Evolutionary conservation across 768 basidiomycete genomes (phyloP).

Genomic region (Tubosaeta sp.): DNA sequence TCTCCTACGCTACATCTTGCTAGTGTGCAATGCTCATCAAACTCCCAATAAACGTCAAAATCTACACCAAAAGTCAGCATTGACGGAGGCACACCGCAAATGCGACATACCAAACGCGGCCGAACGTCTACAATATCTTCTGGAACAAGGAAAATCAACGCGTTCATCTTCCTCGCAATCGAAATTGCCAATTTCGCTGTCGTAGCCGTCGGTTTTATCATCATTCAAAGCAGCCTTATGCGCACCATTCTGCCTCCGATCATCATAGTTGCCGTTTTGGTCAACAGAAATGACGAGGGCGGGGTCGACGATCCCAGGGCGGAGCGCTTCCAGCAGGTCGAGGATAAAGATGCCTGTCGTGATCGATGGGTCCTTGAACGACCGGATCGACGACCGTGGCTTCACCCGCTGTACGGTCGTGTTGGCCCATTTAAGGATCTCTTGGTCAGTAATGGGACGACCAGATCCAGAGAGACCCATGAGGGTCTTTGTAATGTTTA

Average conservation of each 20-base stretch:
- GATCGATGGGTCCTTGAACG: conserved; percentile 90
- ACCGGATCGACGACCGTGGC: conserved; percentile 64
- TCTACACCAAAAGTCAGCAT: conserved; percentile 32
- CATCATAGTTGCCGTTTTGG: conserved; percentile 71
- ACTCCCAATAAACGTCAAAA: conserved; percentile 93
- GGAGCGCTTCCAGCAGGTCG: conserved; percentile 84
- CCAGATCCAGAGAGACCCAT: conserved; percentile 67
- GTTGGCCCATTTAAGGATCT: conserved; percentile 97
- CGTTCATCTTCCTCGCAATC: conserved; percentile 97
- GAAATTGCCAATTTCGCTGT: conserved; percentile 95
- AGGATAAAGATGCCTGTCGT: conserved; percentile 92
- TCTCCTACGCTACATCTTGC: neutral
- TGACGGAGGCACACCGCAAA: neutral
- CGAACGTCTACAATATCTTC: conserved; percentile 97
- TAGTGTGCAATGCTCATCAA: conserved; percentile 68
- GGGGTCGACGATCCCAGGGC: conserved; percentile 95
- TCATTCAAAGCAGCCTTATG: neutral
- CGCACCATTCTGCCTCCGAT: conserved; percentile 87
- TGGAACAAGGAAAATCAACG: conserved; percentile 92
- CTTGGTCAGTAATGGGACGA: conserved; percentile 81
- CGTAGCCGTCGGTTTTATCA: neutral
- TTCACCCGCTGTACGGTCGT: conserved; percentile 74
- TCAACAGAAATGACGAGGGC: conserved; percentile 62
- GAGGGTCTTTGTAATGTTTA: conserved; percentile 91
- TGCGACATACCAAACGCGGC: conserved; percentile 61